Percentiles rank a stretch among this genome's conserved stretches.
Conservation (phyloP, 371 early-diverging fungal genomes). For the Rhizopus arrhizus region DNA sequence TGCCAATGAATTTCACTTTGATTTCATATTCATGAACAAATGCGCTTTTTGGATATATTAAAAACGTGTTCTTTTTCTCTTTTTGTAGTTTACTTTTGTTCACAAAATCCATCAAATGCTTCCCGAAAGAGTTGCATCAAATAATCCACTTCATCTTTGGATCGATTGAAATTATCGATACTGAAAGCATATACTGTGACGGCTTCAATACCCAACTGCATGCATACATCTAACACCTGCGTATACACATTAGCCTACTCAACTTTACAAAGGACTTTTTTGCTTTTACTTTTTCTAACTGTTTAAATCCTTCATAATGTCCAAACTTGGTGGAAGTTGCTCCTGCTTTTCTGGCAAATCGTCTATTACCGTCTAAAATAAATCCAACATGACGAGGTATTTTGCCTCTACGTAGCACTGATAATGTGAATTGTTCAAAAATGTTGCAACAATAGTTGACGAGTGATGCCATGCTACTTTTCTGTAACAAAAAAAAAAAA, state of each 20-base stretch:
- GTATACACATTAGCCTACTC: background rate
- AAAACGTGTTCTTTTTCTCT: background rate
- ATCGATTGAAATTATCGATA: conserved; percentile 96
- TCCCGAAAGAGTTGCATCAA: conserved; percentile 86
- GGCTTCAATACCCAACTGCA: conserved; percentile 81
- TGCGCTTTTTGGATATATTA: conserved; percentile 53
- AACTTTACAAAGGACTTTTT: background rate
- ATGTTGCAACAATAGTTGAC: background rate
- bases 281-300: conserved; percentile 68
- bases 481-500: too few species aligned
- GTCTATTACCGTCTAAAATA: conserved; percentile 99
- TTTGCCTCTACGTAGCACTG: conserved; percentile 69
- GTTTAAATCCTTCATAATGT: conserved; percentile 83
- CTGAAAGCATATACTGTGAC: conserved; percentile 98
- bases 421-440: conserved; percentile 36
- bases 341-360: conserved; percentile 78
- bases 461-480: too few species aligned
- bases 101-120: conserved; percentile 75
- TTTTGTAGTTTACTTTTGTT: conserved; percentile 59
- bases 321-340: conserved; percentile 60
- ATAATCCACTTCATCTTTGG: conserved; percentile 86
- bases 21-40: conserved; percentile 75
- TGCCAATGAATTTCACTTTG: conserved; percentile 83
- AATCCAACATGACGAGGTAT: conserved; percentile 96
- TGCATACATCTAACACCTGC: conserved; percentile 85